phyloP scores from a whole-genome alignment of 768 basidiomycete genomes.

The Pleurotus cornucopiae region DNA sequence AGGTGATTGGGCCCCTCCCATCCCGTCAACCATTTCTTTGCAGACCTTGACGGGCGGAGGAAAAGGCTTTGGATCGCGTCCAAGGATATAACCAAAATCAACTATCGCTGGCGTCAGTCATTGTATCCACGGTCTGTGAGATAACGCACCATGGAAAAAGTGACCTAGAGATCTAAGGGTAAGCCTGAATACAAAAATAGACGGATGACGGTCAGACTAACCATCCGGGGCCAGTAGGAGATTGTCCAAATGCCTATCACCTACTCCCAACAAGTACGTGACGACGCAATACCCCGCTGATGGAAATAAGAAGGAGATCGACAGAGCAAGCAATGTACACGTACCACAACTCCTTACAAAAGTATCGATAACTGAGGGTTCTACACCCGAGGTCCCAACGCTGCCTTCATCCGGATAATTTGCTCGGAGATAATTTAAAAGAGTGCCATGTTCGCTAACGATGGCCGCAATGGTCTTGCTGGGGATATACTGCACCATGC shows the following conservation, averaged over 20 bases:
- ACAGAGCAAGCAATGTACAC: conserved; percentile 20
- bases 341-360: conserved; percentile 95
- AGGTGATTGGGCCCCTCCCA: conserved; percentile 96
- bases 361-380: conserved; percentile 90
- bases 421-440: conserved; percentile 84
- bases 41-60: conserved; percentile 98
- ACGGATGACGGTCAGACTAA: conserved; percentile 21
- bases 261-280: conserved; percentile 93
- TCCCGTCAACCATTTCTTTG: conserved; percentile 99
- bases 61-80: conserved; percentile 95
- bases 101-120: conserved; percentile 41
- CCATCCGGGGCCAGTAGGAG: conserved; percentile 90
- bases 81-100: conserved; percentile 97
- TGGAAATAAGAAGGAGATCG: conserved; percentile 11
- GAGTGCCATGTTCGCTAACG: conserved; percentile 83
- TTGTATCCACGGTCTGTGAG: background rate
- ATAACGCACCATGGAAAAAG: conserved; percentile 84
- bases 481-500: conserved; percentile 94
- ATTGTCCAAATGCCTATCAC: conserved; percentile 96
- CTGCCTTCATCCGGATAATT: conserved; percentile 93
- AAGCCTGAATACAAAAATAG: background rate
- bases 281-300: conserved; percentile 98
- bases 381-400: conserved; percentile 92
- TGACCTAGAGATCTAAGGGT: conserved; percentile 47
- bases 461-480: conserved; percentile 96